Conservation (phyloP, 2,329 filamentous ascomycete species). For the Stachybotrys chlorohalonatus region DNA sequence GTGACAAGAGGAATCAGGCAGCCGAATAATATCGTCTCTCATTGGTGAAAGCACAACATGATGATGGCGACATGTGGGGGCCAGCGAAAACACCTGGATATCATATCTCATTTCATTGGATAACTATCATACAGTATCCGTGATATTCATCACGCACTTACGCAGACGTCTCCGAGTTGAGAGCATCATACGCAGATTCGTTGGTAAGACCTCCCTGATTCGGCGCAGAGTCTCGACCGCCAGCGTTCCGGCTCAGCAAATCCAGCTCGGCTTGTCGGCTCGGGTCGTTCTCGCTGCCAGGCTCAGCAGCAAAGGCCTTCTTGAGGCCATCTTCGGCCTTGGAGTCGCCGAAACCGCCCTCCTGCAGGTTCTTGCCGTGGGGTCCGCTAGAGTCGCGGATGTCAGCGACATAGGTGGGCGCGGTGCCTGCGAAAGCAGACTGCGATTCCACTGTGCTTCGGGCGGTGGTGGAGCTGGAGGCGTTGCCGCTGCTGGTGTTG, state of each 20-base stretch:
- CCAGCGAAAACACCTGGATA: neutral
- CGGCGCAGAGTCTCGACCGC: constrained; percentile 13
- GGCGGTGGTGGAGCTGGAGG: neutral
- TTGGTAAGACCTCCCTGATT: constrained; percentile 15
- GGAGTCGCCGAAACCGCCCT: constrained; percentile 23
- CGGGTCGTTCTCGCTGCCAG: constrained; percentile 39
- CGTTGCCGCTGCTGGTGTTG: constrained; percentile 4
- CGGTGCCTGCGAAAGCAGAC: constrained; percentile 11
- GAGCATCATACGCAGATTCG: constrained; percentile 19
- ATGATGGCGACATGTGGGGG: neutral
- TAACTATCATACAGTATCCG: neutral
- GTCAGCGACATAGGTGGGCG: constrained; percentile 29
- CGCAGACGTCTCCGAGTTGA: constrained; percentile 17
- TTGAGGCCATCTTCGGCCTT: constrained; percentile 24
- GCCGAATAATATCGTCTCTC: neutral
- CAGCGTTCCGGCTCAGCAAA: constrained; percentile 18
- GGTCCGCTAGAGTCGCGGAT: constrained; percentile 20
- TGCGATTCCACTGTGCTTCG: neutral
- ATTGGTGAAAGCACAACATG: neutral
- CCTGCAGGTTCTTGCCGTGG: constrained; percentile 34
- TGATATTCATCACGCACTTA: constrained; percentile 6
- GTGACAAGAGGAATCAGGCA: neutral
- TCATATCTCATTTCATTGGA: neutral
- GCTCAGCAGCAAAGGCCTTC: constrained; percentile 30
- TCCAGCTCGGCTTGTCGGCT: constrained; percentile 33